phyloP scores from a whole-genome alignment of 2,329 filamentous ascomycete species.

The Camptophora hylomeconis region DNA sequence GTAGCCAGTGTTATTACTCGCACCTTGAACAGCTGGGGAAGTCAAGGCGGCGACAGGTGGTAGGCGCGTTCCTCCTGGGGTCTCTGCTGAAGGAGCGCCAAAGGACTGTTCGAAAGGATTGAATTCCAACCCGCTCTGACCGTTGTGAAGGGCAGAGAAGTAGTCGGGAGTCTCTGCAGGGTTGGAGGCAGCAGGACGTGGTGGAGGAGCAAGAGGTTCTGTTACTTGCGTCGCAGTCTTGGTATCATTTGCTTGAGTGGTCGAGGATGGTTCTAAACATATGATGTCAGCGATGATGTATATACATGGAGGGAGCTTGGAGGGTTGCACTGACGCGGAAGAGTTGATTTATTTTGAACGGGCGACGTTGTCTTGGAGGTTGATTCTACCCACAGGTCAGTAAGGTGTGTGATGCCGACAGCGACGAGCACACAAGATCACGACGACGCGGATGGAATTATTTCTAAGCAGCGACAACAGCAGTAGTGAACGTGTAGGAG shows the following conservation, averaged over 20 bases:
- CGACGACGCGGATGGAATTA: no score
- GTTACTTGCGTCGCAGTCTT: constrained; percentile 42
- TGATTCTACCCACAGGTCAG: constrained; percentile 8
- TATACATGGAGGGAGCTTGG: constrained; percentile 11
- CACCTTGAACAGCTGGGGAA: constrained; percentile 72
- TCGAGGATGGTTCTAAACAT: constrained; percentile 21
- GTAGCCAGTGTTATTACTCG: constrained; percentile 54
- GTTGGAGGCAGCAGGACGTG: constrained; percentile 41
- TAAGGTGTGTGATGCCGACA: no score
- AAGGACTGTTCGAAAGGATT: constrained; percentile 98
- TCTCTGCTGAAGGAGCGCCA: constrained; percentile 54
- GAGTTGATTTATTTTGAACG: constrained; percentile 11
- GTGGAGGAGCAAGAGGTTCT: constrained; percentile 58
- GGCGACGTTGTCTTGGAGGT: constrained; percentile 5
- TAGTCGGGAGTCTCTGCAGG: constrained; percentile 52
- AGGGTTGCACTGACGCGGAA: constrained; percentile 14
- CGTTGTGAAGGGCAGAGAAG: constrained; percentile 48
- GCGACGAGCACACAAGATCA: no score
- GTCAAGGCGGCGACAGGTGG: constrained; percentile 84
- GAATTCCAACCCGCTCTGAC: constrained; percentile 47
- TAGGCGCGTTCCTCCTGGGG: constrained; percentile 68
- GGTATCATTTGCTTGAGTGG: constrained; percentile 23
- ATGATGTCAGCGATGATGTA: constrained; percentile 10
- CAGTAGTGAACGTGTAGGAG: constrained; percentile 22
- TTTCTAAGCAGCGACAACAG: no score